Evolutionary conservation across 164 flowering plant genomes (phyloP).

Genomic region (Vitis cinerea): DNA sequence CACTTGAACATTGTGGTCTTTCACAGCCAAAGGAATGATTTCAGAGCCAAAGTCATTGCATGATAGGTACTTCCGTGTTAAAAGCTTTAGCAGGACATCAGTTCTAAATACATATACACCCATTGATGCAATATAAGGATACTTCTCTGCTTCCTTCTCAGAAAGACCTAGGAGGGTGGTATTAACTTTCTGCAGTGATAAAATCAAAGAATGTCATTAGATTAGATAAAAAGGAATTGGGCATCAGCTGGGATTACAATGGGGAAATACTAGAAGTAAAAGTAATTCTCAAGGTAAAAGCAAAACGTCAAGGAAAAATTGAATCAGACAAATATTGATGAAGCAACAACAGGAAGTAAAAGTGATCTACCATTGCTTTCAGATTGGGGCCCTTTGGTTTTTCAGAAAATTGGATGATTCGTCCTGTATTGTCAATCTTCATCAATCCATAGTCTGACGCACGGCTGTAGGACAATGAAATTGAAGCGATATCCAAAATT

Average conservation of each 20-base stretch:
- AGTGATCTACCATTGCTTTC: constrained; percentile 64
- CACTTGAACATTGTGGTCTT: constrained; percentile 73
- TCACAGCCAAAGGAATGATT: constrained; percentile 71
- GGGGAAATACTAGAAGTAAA: not conserved
- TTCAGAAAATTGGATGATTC: constrained; percentile 79
- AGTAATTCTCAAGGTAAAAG: not conserved
- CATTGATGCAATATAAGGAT: constrained; percentile 93
- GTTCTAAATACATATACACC: constrained; percentile 84
- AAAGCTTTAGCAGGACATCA: constrained; percentile 67
- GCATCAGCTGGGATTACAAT: not conserved
- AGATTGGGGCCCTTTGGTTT: constrained; percentile 85
- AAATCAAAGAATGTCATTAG: constrained; percentile 6
- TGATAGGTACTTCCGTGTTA: constrained; percentile 56
- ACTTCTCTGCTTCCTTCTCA: constrained; percentile 39
- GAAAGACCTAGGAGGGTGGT: constrained; percentile 74
- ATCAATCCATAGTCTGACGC: constrained; percentile 95
- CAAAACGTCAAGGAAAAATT: not conserved
- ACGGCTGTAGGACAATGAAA: constrained; percentile 52
- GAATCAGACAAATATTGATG: not conserved
- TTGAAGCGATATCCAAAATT: not conserved
- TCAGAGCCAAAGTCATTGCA: constrained; percentile 91
- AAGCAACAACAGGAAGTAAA: not conserved
- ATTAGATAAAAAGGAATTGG: constrained; percentile 1
- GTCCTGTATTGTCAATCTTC: constrained; percentile 74
- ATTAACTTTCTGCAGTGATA: constrained; percentile 67